A percentile compares a stretch with the other conserved stretches of the same genome.
Evolutionary conservation across 2,329 filamentous ascomycete species (phyloP).

Genomic region (Fusarium poae): DNA sequence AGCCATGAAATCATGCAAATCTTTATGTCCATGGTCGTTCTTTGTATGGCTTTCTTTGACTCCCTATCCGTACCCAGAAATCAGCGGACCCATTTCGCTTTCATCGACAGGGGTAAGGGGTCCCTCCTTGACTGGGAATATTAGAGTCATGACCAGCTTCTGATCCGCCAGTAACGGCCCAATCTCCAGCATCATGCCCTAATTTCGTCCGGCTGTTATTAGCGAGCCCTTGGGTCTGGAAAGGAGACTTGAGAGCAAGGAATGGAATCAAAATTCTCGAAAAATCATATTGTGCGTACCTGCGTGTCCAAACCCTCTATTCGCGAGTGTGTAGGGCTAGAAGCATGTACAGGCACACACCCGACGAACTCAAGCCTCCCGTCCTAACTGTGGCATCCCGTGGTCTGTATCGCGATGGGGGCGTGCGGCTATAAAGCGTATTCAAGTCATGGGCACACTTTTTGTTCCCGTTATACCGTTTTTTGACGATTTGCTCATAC

Average conservation of each 20-base stretch:
- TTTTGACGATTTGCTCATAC: constrained; percentile 36
- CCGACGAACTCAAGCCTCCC: constrained; percentile 41
- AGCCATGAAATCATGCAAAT: constrained; percentile 11
- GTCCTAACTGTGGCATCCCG: constrained; percentile 36
- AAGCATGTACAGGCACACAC: constrained; percentile 34
- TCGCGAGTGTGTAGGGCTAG: constrained; percentile 39
- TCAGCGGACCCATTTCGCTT: constrained; percentile 25
- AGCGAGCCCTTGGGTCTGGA: constrained; percentile 32
- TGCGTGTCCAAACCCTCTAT: constrained; percentile 34
- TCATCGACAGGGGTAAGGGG: constrained; percentile 36
- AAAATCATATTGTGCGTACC: constrained; percentile 42
- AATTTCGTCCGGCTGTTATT: constrained; percentile 24
- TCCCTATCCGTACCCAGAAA: constrained; percentile 23
- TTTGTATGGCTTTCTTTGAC: constrained; percentile 27
- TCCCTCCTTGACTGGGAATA: constrained; percentile 31
- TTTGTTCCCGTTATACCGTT: constrained; percentile 46
- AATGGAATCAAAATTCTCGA: constrained; percentile 30
- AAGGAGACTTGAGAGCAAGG: constrained; percentile 45
- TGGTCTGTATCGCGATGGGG: constrained; percentile 36
- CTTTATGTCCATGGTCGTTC: constrained; percentile 28
- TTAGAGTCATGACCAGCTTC: constrained; percentile 30
- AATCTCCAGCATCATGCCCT: constrained; percentile 46
- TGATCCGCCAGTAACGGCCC: constrained; percentile 30
- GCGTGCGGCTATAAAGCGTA: constrained; percentile 40
- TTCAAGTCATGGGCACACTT: constrained; percentile 28